These are phyloP conservation scores for Trichothecium sympodiale DNA, from an alignment of 2,329 filamentous ascomycete genomes.

Conservation along the genomic window DNA sequence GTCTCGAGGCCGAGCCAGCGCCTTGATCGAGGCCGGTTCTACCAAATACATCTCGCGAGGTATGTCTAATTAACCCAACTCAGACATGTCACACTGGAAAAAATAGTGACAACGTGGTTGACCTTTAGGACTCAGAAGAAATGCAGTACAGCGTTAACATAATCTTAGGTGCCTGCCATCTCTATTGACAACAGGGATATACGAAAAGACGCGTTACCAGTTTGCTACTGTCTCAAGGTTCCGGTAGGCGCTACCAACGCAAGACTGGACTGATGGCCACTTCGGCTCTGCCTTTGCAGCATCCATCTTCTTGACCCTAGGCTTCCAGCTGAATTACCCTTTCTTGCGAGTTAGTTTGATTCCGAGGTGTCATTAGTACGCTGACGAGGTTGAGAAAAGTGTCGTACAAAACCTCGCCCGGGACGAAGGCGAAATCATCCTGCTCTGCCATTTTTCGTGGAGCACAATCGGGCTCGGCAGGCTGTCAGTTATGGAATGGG, in stretches of 20 bases:
- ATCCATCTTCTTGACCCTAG: conserved; percentile 54
- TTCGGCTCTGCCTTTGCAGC: conserved; percentile 58
- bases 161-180: too few relatives aligned
- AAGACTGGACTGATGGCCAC: conserved; percentile 53
- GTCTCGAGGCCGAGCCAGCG: too few relatives aligned
- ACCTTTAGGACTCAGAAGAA: too few relatives aligned
- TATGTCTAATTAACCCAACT: too few relatives aligned
- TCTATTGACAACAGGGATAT: too few relatives aligned
- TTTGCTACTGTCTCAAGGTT: conserved; percentile 56
- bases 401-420: conserved; percentile 57
- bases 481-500: conserved; percentile 61
- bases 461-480: conserved; percentile 62
- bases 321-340: conserved; percentile 65
- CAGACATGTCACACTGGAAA: too few relatives aligned
- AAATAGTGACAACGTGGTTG: too few relatives aligned
- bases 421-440: conserved; percentile 52
- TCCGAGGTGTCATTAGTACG: neutral
- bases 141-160: too few relatives aligned
- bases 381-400: conserved; percentile 25
- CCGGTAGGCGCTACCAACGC: conserved; percentile 41
- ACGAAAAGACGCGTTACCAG: too few relatives aligned
- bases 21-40: too few relatives aligned
- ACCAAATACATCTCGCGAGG: too few relatives aligned
- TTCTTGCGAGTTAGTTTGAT: conserved; percentile 39
- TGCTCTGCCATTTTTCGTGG: conserved; percentile 58